These are phyloP conservation scores for Monosporozyma yasuniensis DNA, from an alignment of 805 yeast genomes.

Conservation along the genomic window DNA sequence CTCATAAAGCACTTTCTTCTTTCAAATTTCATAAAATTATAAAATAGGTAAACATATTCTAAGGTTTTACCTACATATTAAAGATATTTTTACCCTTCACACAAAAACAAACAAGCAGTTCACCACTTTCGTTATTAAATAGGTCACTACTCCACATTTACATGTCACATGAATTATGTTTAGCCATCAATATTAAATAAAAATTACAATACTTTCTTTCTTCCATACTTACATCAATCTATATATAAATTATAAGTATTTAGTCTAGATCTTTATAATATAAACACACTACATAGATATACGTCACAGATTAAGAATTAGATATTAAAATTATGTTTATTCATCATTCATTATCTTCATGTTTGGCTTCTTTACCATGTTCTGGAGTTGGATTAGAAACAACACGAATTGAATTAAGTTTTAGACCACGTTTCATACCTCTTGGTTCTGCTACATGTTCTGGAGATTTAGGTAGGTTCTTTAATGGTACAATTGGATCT, in stretches of 20 bases:
- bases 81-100: too few species aligned
- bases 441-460: conserved; percentile 8
- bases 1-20: too few species aligned
- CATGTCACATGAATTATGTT: too few species aligned
- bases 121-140: too few species aligned
- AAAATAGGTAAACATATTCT: too few species aligned
- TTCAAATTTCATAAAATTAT: too few species aligned
- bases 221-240: too few species aligned
- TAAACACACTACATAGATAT: background rate
- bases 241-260: background rate
- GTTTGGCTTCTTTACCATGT: background rate
- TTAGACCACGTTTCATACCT: conserved; percentile 16
- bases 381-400: conserved; percentile 6
- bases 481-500: background rate
- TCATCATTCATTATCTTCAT: background rate
- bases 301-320: background rate
- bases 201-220: too few species aligned
- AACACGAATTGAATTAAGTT: conserved; percentile 12
- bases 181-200: too few species aligned
- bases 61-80: too few species aligned
- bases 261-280: background rate
- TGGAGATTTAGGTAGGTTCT: conserved; percentile 10
- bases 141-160: too few species aligned
- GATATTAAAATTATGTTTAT: background rate
- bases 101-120: too few species aligned